phyloP scores from a whole-genome alignment of 805 yeast species.

The Komagataella populi region DNA sequence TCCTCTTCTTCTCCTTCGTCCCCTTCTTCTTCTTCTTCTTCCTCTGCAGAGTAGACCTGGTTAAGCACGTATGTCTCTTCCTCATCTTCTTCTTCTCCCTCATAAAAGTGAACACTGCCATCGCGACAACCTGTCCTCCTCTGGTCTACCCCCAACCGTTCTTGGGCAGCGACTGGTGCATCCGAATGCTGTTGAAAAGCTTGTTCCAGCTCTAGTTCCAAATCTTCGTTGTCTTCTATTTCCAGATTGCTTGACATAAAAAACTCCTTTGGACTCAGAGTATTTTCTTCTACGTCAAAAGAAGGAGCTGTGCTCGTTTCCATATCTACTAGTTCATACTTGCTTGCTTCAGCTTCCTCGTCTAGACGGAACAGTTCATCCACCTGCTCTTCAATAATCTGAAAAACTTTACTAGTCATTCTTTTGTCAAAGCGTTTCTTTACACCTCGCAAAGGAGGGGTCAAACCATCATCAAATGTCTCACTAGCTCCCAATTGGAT shows the following conservation, averaged over 20 bases:
- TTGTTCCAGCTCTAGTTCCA: constrained; percentile 6
- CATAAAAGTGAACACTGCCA: neutral
- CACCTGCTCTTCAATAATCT: constrained; percentile 67
- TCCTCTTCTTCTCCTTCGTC: constrained; percentile 10
- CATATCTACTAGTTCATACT: constrained; percentile 59
- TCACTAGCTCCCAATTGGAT: constrained; percentile 20
- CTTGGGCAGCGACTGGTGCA: neutral
- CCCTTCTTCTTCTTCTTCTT: constrained; percentile 12
- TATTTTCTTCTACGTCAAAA: constrained; percentile 4
- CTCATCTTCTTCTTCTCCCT: constrained; percentile 20
- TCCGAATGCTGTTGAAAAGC: neutral
- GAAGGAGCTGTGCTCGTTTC: constrained; percentile 14
- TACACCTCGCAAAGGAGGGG: constrained; percentile 67
- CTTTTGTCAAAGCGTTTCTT: constrained; percentile 61
- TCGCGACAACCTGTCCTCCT: neutral
- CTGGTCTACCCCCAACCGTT: neutral
- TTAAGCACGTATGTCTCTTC: constrained; percentile 5
- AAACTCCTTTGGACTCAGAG: neutral
- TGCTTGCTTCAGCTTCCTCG: constrained; percentile 70
- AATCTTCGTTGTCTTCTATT: constrained; percentile 14
- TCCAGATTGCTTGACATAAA: constrained; percentile 3
- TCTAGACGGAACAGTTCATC: constrained; percentile 65
- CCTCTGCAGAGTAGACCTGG: constrained; percentile 16
- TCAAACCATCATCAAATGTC: constrained; percentile 61
- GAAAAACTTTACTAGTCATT: constrained; percentile 56